phyloP scores from a whole-genome alignment of 441 rosid genomes.

The Theobroma grandiflorum region DNA sequence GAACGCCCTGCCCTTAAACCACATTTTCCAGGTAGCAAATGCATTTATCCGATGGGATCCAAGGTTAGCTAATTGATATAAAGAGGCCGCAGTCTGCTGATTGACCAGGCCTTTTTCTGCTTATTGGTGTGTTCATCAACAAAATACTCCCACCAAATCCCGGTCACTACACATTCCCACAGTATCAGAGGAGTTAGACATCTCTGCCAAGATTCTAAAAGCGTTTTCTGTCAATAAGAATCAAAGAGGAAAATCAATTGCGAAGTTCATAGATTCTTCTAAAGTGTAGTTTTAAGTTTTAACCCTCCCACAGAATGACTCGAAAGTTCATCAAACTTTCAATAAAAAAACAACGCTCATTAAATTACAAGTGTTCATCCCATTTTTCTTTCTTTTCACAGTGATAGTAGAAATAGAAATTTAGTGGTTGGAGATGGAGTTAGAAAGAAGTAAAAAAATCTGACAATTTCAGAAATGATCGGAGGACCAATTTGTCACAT shows the following conservation, averaged over 20 bases:
- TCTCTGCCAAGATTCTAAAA: background rate
- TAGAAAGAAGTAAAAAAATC: background rate
- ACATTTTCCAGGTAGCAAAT: too few relatives aligned
- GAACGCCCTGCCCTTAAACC: too few relatives aligned
- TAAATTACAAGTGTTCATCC: background rate
- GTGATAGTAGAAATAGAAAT: background rate
- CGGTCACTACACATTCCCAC: background rate
- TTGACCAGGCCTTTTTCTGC: background rate
- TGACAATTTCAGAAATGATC: conserved; percentile 8
- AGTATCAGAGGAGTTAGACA: background rate
- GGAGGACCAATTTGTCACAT: background rate
- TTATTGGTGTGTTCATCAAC: background rate
- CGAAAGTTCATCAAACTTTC: background rate
- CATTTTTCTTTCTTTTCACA: background rate
- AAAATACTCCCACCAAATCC: background rate
- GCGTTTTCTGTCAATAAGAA: background rate
- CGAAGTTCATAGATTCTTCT: conserved; percentile 10
- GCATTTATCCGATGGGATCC: background rate
- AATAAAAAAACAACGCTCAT: background rate
- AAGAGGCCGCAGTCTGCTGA: background rate
- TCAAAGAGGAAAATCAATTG: background rate
- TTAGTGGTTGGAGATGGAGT: background rate
- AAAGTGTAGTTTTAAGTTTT: background rate
- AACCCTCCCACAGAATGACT: background rate
- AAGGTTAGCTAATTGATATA: background rate